phyloP scores from a whole-genome alignment of 2,329 filamentous ascomycete species.

The Fusarium pilosicola region DNA sequence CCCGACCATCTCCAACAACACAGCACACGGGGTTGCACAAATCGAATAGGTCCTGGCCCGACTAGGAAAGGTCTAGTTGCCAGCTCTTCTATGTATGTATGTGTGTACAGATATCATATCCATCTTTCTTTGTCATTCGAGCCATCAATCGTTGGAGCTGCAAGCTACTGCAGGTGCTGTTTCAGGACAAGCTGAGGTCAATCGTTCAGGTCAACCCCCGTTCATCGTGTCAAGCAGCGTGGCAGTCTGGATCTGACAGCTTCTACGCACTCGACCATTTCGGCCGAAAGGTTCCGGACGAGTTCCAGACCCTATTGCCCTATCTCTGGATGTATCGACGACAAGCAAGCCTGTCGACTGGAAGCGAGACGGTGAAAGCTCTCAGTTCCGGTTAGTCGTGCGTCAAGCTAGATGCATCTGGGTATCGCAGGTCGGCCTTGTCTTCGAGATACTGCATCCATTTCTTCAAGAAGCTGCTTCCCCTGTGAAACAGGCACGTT shows the following conservation, averaged over 20 bases:
- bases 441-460: conserved; percentile 96
- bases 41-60: not conserved
- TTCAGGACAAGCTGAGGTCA: conserved; percentile 31
- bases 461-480: conserved; percentile 82
- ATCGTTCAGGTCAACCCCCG: conserved; percentile 4
- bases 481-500: conserved; percentile 61
- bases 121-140: conserved; percentile 2
- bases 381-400: conserved; percentile 21
- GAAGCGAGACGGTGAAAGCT: not conserved
- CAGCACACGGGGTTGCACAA: not conserved
- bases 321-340: not conserved
- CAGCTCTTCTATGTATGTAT: not conserved
- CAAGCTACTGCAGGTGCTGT: conserved; percentile 14
- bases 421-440: conserved; percentile 88
- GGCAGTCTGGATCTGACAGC: conserved; percentile 3
- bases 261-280: conserved; percentile 4
- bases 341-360: not conserved
- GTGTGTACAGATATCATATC: not conserved
- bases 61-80: not conserved
- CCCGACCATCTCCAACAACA: conserved; percentile 5
- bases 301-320: not conserved
- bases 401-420: conserved; percentile 65
- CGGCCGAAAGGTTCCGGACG: conserved; percentile 12
- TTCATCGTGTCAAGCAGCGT: conserved; percentile 4
- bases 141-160: conserved; percentile 5